Base-by-base conservation (phyloP, 2,329 filamentous ascomycete genomes). In the Stemphylium lycopersici region DNA sequence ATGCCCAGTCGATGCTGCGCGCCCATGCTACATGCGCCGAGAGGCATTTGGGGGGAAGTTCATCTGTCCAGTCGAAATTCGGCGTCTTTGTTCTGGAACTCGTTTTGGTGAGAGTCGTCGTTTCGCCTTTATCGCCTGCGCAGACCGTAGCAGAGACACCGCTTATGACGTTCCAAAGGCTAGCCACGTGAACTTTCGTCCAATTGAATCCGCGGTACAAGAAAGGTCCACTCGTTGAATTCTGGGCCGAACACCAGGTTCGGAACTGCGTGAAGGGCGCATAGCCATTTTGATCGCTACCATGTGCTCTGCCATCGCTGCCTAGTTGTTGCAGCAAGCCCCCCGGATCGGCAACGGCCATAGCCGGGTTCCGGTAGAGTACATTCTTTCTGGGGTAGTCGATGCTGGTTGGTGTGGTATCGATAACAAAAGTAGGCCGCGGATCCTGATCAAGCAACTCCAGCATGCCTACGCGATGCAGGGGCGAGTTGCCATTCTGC, bases 1-100 rank as follows among this genome's bases (percentile, higher is more conserved):
- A 77, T 2, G 82, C 81, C 90, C 90, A 95, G 68, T 92, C 86
- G 22, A 87, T 76, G 29, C 83, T 86, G 24, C 88, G 83, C n/a
- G 62, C 58, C 55, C 58, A 61, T 5, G 48, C 36, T 13, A 49
- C 45, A 43, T 63, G 59, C 26, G 50, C 6, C 12, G 62, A 40
- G 4, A 63, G 16, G 1, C 45, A 50, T n/a, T 20, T 2, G n/a
- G 61, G 58, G n/a, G 59, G 61, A 18, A 58, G 15, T 2, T 60
- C 56, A 29, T 57, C 51, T 0, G 62, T 65, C 62, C 61, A 65
- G 42, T 63, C 58, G 18, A 58, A 55, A 7, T 54, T 62, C 4
- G 56, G 31, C 3, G 36, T 15, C 18, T 54, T 59, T 18, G 48
- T 13, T 48, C 29, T 48, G 1, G 52, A 48, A 12, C 13, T 48